Base-by-base conservation (phyloP, 192 early-diverging fungal species). In the Phycomyces blakesleeanus region DNA sequence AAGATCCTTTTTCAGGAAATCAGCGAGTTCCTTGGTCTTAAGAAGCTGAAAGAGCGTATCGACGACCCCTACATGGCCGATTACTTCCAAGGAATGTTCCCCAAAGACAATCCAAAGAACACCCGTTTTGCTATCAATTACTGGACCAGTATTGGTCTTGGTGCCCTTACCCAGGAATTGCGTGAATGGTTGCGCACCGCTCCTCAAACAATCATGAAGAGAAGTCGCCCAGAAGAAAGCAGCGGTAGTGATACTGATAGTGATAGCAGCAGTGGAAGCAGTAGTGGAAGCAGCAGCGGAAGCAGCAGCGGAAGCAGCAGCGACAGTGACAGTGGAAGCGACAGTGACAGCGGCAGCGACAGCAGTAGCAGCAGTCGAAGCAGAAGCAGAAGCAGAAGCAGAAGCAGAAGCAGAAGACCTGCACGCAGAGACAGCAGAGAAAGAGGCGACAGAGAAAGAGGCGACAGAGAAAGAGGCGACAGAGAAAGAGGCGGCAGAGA, bases 51-150 rank as follows among this genome's bases (percentile, higher is more conserved):
- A 63, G 78, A 85, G 55, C 77, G 83, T 59, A 67, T 90, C 59
- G 79, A 87, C 61, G 93, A 92, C 55, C 85, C 86, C 2, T 67
- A 60, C 16, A 79, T 92, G 68, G 68, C 82, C 6, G 88, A 91
- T 25, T 91, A 86, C 14, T 88, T 93, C 64, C 77, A 80, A 15
- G 95, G 94, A 26, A 72, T 97, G 69, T 98, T 98, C 70, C 95
- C 94, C 12, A 93, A 81, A 52, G 90, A 93, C 66, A 90, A 89
- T 66, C 91, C 93, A 47, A 84, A 86, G 57, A 83, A 92, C 57
- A 93, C 89, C 12, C 87, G 95, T 44, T 97, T 97, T 74, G 94
- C 96, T 11, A 97, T 98, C 83, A 98, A 98, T 71, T 98, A 95
- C 73, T 98, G 93, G 64, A 97, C 93, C 0, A 90, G 85, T 68